phyloP scores from a whole-genome alignment of 805 yeast species.

The Yamadazyma kitorensis region DNA sequence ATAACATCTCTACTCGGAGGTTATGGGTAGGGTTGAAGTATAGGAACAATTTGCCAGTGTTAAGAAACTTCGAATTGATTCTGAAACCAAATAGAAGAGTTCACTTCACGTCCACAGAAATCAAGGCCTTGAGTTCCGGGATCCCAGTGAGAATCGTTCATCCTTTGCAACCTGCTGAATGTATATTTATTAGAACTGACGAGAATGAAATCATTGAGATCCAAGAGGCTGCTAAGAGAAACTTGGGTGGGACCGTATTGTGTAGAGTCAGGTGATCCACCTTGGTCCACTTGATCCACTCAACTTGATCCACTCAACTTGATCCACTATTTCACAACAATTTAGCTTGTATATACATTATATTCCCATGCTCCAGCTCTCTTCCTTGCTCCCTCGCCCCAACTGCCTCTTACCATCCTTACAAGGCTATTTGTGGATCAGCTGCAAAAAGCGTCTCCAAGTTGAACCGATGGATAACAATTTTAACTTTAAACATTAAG shows the following conservation, averaged over 20 bases:
- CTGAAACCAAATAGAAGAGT: conserved; percentile 85
- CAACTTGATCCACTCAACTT: no score
- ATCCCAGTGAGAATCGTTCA: conserved; percentile 67
- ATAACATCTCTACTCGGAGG: conserved; percentile 79
- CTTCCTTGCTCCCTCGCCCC: no score
- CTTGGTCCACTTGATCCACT: no score
- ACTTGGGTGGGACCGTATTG: conserved; percentile 71
- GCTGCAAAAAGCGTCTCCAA: no score
- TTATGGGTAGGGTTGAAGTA: conserved; percentile 93
- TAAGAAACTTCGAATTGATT: conserved; percentile 66
- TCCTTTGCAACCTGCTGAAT: conserved; percentile 88
- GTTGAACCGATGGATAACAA: no score
- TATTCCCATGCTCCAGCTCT: no score
- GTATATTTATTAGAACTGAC: conserved; percentile 62
- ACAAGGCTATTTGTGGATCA: no score
- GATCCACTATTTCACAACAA: no score
- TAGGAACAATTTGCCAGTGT: conserved; percentile 73
- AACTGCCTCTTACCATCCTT: no score
- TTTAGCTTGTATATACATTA: no score
- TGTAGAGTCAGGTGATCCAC: conserved; percentile 81
- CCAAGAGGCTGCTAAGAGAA: conserved; percentile 79
- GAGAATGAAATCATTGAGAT: conserved; percentile 58
- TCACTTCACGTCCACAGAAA: conserved; percentile 56
- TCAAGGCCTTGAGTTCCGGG: conserved; percentile 75
- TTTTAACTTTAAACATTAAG: no score